Percentiles rank a stretch among this genome's conserved stretches.
Conservation (phyloP, 352 stramenopile genomes). For the Halophytophthora polymorphica region DNA sequence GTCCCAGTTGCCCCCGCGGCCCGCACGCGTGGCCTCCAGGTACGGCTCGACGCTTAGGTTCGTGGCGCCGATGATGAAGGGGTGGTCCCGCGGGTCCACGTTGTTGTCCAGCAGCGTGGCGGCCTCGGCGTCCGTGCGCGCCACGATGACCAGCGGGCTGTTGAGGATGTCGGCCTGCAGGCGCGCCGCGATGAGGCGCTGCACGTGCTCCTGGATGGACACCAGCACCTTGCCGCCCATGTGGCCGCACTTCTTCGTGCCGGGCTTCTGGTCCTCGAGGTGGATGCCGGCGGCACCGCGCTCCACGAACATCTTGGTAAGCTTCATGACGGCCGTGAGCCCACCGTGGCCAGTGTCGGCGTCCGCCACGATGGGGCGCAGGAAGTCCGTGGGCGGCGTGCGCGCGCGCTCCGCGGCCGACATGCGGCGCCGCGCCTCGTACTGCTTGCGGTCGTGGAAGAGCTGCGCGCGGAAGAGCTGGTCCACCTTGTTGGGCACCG, state of each 20-base stretch:
- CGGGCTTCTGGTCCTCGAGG: constrained; percentile 98
- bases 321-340: constrained; percentile 97
- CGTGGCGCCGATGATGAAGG: constrained; percentile 96
- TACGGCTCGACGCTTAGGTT: constrained; percentile 88
- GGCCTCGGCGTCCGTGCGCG: constrained; percentile 96
- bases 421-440: constrained; percentile 90
- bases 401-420: constrained; percentile 71
- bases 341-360: constrained; percentile 97
- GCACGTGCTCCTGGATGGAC: constrained; percentile 96
- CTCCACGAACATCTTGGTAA: constrained; percentile 98
- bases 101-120: constrained; percentile 97
- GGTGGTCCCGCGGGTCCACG: constrained; percentile 96
- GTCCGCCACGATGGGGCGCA: constrained; percentile 96
- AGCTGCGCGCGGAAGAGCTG: constrained; percentile 96
- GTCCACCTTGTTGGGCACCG: constrained; percentile 97
- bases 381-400: constrained; percentile 91
- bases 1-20: constrained; percentile 85
- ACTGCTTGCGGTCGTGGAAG: constrained; percentile 97
- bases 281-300: constrained; percentile 96
- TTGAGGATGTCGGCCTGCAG: constrained; percentile 96
- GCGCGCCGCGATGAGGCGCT: constrained; percentile 94
- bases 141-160: constrained; percentile 94
- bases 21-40: constrained; percentile 68
- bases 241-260: constrained; percentile 99
- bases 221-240: constrained; percentile 98